Conservation (phyloP, 129 eudicot species). For the carrot (Daucus carota) region DNA sequence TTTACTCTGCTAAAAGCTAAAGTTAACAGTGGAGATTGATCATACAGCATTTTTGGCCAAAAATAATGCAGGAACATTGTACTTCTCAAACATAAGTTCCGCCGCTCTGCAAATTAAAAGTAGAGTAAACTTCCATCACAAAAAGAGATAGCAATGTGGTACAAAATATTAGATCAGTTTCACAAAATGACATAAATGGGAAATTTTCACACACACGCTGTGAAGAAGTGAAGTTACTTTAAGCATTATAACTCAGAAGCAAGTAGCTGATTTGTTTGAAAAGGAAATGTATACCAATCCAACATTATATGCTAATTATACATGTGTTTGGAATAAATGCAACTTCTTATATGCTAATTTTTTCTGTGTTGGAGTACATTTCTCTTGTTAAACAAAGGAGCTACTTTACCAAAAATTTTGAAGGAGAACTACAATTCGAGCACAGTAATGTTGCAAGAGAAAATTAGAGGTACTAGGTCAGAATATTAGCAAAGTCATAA, state of each 20-base stretch:
- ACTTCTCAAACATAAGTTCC: conserved; percentile 97
- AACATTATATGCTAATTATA: background rate
- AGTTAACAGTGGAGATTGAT: conserved; percentile 12
- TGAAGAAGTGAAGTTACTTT: background rate
- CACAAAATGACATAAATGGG: background rate
- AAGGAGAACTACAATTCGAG: background rate
- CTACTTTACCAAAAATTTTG: background rate
- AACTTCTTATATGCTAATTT: background rate
- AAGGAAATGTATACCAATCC: background rate
- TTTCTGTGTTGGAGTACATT: background rate
- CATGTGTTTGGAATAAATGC: background rate
- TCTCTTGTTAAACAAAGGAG: background rate
- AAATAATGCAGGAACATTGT: conserved; percentile 95
- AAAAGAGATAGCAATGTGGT: background rate
- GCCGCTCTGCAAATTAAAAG: conserved; percentile 60
- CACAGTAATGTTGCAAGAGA: background rate
- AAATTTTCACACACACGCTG: background rate
- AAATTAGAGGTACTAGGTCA: background rate
- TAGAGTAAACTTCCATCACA: background rate
- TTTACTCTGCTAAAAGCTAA: conserved; percentile 5
- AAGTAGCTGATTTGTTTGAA: background rate
- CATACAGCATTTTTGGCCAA: conserved; percentile 96
- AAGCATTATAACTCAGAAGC: background rate
- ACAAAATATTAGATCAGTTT: background rate
- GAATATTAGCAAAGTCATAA: background rate